Conservation (phyloP, 148 eudicot genomes). For the Rhododendron henanense region DNA sequence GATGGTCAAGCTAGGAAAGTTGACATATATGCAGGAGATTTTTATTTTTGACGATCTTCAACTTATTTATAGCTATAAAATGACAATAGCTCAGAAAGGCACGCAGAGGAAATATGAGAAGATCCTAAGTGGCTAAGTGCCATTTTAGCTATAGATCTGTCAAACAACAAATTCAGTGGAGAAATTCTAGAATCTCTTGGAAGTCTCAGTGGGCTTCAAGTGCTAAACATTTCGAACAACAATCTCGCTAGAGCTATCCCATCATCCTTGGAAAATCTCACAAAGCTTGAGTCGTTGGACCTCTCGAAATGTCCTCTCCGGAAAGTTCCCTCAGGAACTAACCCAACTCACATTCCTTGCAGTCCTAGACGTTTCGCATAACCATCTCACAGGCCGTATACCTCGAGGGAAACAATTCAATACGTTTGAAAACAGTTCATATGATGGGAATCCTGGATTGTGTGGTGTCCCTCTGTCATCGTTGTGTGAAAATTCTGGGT, state of each 20-base stretch:
- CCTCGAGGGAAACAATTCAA: slow-evolving; percentile 3
- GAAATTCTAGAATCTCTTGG: not conserved
- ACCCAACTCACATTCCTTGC: slow-evolving; percentile 24
- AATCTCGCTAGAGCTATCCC: slow-evolving; percentile 23
- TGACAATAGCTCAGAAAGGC: slow-evolving; percentile 36
- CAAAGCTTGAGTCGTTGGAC: slow-evolving; percentile 33
- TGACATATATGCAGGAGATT: no score
- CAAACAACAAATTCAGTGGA: slow-evolving; percentile 4
- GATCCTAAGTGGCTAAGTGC: slow-evolving; percentile 9
- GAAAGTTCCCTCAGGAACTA: slow-evolving; percentile 33
- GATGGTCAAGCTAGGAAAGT: not conserved
- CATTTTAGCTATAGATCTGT: slow-evolving; percentile 32
- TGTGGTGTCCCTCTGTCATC: slow-evolving; percentile 27
- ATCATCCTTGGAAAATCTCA: slow-evolving; percentile 20
- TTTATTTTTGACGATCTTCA: no score
- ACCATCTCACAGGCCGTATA: slow-evolving; percentile 29
- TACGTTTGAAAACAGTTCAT: slow-evolving; percentile 34
- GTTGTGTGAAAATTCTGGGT: not conserved
- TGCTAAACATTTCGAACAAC: slow-evolving; percentile 45
- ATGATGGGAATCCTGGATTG: slow-evolving; percentile 24
- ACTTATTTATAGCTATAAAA: slow-evolving; percentile 2
- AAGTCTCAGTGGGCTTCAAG: slow-evolving; percentile 19
- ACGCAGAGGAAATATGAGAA: slow-evolving; percentile 1
- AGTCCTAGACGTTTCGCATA: slow-evolving; percentile 35
- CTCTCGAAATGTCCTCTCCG: slow-evolving; percentile 36